These are phyloP conservation scores for Rhododendron griersonianum DNA, from an alignment of 148 eudicot genomes.

Conservation along the genomic window DNA sequence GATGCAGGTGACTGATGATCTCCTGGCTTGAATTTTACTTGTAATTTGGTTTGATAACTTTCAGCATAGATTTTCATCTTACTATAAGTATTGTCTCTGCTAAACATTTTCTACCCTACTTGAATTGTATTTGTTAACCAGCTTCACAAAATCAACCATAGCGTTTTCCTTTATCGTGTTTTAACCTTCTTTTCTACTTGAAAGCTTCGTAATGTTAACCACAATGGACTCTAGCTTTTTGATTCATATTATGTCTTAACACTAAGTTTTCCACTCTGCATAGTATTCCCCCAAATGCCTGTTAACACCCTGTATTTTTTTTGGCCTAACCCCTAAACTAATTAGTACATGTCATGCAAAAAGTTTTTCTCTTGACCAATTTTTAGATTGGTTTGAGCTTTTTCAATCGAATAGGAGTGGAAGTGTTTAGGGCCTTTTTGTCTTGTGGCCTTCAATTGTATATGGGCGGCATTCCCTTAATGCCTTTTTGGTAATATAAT, in stretches of 20 bases:
- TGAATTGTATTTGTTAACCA: too few species aligned
- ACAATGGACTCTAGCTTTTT: neutral
- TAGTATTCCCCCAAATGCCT: neutral
- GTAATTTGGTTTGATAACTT: neutral
- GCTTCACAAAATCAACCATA: too few species aligned
- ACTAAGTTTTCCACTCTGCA: neutral
- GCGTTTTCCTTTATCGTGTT: neutral
- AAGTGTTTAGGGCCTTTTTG: too few species aligned
- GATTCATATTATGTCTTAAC: neutral
- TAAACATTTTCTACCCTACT: too few species aligned
- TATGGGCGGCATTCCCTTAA: too few species aligned
- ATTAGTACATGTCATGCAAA: neutral
- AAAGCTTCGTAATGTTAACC: neutral
- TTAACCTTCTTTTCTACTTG: neutral
- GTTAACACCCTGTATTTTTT: neutral
- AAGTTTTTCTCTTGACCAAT: neutral
- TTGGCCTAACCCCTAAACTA: neutral
- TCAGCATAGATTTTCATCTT: neutral
- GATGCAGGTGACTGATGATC: constrained; percentile 73
- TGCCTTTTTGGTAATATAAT: too few species aligned
- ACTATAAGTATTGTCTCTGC: neutral
- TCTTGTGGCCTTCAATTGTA: too few species aligned
- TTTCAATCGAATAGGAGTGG: too few species aligned
- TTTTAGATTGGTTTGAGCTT: too few species aligned
- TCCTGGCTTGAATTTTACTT: neutral